phyloP scores from a whole-genome alignment of 106 monocot species.

The Triglochin maritima region DNA sequence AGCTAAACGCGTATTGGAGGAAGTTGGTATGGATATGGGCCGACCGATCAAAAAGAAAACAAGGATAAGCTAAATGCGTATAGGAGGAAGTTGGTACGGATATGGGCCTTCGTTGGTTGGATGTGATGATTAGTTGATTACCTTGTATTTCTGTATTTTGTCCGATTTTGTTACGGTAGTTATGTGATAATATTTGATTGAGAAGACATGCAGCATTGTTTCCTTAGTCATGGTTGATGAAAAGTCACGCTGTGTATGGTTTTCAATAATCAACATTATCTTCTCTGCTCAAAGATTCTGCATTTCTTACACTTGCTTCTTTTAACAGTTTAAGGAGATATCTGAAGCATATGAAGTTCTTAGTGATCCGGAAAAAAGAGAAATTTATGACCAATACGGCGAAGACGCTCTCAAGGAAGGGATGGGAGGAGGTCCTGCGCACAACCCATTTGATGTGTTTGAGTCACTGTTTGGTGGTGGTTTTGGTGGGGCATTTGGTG shows the following conservation, averaged over 20 bases:
- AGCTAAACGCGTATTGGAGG: too few species aligned
- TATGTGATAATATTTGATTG: background rate
- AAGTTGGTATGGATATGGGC: too few species aligned
- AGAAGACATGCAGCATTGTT: background rate
- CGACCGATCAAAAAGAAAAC: too few species aligned
- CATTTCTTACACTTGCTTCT: background rate
- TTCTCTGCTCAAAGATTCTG: too few species aligned
- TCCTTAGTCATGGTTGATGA: background rate
- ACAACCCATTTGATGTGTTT: slow-evolving; percentile 66
- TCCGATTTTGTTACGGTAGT: background rate
- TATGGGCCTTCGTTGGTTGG: too few species aligned
- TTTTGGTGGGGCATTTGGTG: slow-evolving; percentile 47
- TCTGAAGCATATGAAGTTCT: slow-evolving; percentile 75
- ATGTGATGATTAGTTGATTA: too few species aligned
- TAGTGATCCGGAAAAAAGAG: slow-evolving; percentile 71
- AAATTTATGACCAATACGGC: slow-evolving; percentile 77
- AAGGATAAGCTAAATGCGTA: too few species aligned
- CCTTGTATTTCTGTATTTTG: background rate
- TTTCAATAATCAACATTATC: too few species aligned
- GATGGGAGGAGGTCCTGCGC: slow-evolving; percentile 45
- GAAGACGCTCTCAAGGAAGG: slow-evolving; percentile 84
- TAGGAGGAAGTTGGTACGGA: too few species aligned
- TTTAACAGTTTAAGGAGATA: slow-evolving; percentile 74
- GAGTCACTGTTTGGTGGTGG: slow-evolving; percentile 64
- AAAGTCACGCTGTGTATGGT: too few species aligned